Evolutionary conservation across 2,329 filamentous ascomycete species (phyloP).

Genomic region (Pezicula carpinea): DNA sequence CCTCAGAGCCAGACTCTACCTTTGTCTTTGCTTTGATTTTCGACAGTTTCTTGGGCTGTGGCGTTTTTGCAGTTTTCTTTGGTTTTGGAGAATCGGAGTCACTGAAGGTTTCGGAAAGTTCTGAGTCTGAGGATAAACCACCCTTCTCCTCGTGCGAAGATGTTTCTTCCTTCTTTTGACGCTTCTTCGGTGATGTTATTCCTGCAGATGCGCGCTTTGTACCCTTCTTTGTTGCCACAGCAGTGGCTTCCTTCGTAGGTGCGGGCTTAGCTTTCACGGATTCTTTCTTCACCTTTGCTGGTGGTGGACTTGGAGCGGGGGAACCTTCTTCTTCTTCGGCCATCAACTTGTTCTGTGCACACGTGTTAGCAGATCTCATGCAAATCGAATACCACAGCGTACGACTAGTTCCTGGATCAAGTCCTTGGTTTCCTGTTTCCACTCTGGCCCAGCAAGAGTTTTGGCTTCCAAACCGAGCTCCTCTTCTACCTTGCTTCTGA

Average conservation of each 20-base stretch:
- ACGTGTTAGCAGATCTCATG: conserved; percentile 2
- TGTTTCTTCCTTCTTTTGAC: conserved; percentile 25
- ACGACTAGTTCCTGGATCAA: conserved; percentile 54
- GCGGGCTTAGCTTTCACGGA: conserved; percentile 38
- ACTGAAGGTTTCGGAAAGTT: conserved; percentile 9
- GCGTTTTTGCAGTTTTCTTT: conserved; percentile 21
- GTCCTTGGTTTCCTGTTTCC: conserved; percentile 55
- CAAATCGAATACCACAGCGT: conserved; percentile 24
- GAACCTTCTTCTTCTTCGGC: conserved; percentile 10
- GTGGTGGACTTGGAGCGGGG: conserved; percentile 2
- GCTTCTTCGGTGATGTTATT: conserved; percentile 31
- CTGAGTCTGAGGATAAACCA: conserved; percentile 5
- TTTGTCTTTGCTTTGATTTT: conserved; percentile 22
- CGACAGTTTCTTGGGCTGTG: conserved; percentile 19
- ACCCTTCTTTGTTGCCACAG: conserved; percentile 23
- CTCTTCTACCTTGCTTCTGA: conserved; percentile 48
- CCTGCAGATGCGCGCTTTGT: conserved; percentile 35
- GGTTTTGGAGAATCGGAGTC: conserved; percentile 16
- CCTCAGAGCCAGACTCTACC: conserved; percentile 9
- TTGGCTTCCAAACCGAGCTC: conserved; percentile 43
- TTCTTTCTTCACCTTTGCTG: conserved; percentile 6
- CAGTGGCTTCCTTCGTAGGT: conserved; percentile 34
- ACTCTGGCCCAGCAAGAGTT: conserved; percentile 44
- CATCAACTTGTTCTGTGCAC: conserved; percentile 10
- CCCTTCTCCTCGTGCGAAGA: conserved; percentile 14